Conservation (phyloP, 1,284 basidiomycete genomes). For the Fistulinella cinereoalba region DNA sequence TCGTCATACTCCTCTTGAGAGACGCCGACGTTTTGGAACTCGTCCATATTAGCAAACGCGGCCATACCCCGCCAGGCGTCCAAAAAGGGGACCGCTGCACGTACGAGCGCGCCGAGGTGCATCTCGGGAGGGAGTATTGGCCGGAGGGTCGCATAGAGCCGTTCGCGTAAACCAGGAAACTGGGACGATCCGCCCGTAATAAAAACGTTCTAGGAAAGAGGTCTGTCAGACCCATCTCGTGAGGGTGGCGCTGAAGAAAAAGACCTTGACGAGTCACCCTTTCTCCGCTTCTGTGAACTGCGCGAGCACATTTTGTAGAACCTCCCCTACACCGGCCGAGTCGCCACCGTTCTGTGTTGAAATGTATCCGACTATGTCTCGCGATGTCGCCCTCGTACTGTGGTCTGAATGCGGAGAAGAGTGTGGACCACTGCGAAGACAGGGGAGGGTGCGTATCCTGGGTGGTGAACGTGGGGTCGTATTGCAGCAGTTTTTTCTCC, state of each 20-base stretch:
- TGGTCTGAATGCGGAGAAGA: slow-evolving; percentile 83
- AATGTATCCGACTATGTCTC: slow-evolving; percentile 76
- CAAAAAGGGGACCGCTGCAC: slow-evolving; percentile 62
- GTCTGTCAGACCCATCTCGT: not conserved
- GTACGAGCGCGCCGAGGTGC: slow-evolving; percentile 55
- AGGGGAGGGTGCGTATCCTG: slow-evolving; percentile 83
- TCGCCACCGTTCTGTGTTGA: slow-evolving; percentile 96
- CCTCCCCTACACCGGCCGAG: slow-evolving; percentile 90
- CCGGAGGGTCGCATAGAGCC: slow-evolving; percentile 69
- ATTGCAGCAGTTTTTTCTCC: slow-evolving; percentile 78
- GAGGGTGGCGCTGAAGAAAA: not conserved
- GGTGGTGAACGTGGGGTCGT: slow-evolving; percentile 82
- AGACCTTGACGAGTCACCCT: slow-evolving; percentile 55
- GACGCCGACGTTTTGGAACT: slow-evolving; percentile 55
- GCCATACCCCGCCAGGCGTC: slow-evolving; percentile 97
- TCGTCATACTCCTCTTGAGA: slow-evolving; percentile 89
- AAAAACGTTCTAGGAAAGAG: slow-evolving; percentile 73
- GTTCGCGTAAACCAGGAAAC: slow-evolving; percentile 67
- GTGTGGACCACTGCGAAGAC: slow-evolving; percentile 73
- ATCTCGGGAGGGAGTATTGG: slow-evolving; percentile 83
- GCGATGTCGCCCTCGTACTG: slow-evolving; percentile 67
- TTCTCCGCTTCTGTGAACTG: slow-evolving; percentile 73
- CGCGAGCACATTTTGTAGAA: slow-evolving; percentile 84
- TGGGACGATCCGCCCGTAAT: slow-evolving; percentile 82
- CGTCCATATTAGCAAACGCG: slow-evolving; percentile 65